A percentile compares a stretch with the other conserved stretches of the same genome.
Evolutionary conservation across 306 rosid genomes (phyloP).

Genomic region (Prunus fruticosa): DNA sequence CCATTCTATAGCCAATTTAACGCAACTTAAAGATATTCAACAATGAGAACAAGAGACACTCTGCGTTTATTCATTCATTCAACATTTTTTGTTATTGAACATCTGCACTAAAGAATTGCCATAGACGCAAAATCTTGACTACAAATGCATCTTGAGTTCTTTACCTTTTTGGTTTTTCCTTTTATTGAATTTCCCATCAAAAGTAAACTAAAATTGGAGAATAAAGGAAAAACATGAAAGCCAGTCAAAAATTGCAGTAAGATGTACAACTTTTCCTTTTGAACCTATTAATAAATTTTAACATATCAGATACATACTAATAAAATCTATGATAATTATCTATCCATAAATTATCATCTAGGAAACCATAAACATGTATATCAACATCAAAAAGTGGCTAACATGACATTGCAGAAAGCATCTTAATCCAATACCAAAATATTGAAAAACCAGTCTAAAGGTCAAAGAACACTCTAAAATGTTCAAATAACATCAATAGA

Average conservation of each 20-base stretch:
- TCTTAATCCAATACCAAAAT: neutral
- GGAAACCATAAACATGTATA: neutral
- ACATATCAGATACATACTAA: neutral
- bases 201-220: neutral
- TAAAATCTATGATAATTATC: neutral
- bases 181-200: neutral
- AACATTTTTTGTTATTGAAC: too few relatives aligned
- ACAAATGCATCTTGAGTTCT: neutral
- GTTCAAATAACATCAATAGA: neutral
- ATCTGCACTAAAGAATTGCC: neutral
- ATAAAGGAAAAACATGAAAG: neutral
- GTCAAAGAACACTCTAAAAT: neutral
- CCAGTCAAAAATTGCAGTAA: neutral
- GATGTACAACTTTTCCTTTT: neutral
- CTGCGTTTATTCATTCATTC: neutral
- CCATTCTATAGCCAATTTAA: neutral
- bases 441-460: neutral
- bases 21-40: neutral
- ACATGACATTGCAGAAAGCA: neutral
- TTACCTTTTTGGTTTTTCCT: neutral
- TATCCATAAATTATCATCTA: neutral
- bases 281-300: neutral
- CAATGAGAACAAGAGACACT: neutral
- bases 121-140: neutral
- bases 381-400: neutral